A percentile compares a stretch with the other conserved stretches of the same genome.
These are phyloP conservation scores for Acorus gramineus DNA, from an alignment of 106 monocot species.

Conservation along the genomic window DNA sequence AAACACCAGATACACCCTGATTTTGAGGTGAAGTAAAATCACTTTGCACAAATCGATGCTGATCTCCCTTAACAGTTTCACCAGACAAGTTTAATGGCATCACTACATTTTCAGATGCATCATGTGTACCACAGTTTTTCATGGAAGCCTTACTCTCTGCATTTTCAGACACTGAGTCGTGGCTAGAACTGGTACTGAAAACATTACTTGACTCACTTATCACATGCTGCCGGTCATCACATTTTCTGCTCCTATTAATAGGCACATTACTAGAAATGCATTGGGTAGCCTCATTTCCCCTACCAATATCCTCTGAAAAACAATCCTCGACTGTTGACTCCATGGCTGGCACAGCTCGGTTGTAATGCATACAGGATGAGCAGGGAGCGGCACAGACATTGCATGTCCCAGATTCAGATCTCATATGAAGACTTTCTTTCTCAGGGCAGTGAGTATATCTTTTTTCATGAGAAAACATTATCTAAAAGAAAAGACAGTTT, in stretches of 20 bases:
- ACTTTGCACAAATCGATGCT: neutral
- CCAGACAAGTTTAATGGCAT: conserved; percentile 21
- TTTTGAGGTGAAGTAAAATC: too few species aligned
- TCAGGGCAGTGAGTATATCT: neutral
- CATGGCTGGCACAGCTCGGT: conserved; percentile 17
- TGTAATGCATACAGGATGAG: conserved; percentile 76
- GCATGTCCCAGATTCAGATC: conserved; percentile 65
- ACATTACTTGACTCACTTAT: conserved; percentile 35
- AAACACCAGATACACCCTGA: too few species aligned
- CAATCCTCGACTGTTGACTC: conserved; percentile 44
- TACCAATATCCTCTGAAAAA: conserved; percentile 15
- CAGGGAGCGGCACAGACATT: conserved; percentile 88
- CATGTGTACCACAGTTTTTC: conserved; percentile 14
- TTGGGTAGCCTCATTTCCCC: conserved; percentile 31
- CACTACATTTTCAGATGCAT: conserved; percentile 43
- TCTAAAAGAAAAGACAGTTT: conserved; percentile 1
- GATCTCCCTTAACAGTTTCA: conserved; percentile 13
- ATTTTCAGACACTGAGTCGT: conserved; percentile 37
- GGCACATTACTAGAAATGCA: conserved; percentile 22
- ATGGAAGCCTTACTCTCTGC: conserved; percentile 35
- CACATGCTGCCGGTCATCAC: conserved; percentile 6
- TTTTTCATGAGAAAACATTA: conserved; percentile 11
- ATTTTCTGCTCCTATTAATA: conserved; percentile 18
- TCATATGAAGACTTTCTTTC: conserved; percentile 8
- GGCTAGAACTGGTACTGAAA: conserved; percentile 28